Percentiles rank a stretch among this genome's conserved stretches.
Conservation (phyloP, 2,329 filamentous ascomycete species). For the Zymoseptoria crescenta region DNA sequence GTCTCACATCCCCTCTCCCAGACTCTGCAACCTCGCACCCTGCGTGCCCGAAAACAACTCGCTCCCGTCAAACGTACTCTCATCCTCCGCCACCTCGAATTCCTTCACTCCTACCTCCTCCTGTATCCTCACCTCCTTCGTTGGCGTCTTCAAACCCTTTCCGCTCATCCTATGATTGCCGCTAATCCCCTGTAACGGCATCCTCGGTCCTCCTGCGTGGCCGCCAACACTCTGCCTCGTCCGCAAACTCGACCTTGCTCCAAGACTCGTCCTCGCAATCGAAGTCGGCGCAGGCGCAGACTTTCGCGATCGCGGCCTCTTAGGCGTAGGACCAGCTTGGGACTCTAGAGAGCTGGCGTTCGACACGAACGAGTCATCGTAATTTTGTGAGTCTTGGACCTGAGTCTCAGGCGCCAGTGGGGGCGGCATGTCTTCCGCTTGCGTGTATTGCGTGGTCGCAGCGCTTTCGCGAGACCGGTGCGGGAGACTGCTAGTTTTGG, state of each 20-base stretch:
- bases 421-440: constrained; percentile 9
- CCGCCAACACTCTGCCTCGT: constrained; percentile 21
- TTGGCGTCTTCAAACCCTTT: constrained; percentile 16
- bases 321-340: constrained; percentile 32
- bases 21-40: constrained; percentile 7
- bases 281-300: constrained; percentile 14
- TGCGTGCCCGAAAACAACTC: constrained; percentile 34
- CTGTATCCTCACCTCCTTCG: constrained; percentile 6
- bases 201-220: constrained; percentile 13
- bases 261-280: constrained; percentile 21
- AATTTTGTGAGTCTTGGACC: constrained; percentile 7
- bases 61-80: constrained; percentile 33
- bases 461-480: constrained; percentile 14
- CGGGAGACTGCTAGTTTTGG: constrained; percentile 7
- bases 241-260: constrained; percentile 14
- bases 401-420: constrained; percentile 14
- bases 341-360: constrained; percentile 25
- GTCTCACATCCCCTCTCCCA: not conserved
- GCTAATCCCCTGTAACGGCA: constrained; percentile 20
- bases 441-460: constrained; percentile 3
- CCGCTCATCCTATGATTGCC: constrained; percentile 20
- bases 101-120: constrained; percentile 1
- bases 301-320: constrained; percentile 33
- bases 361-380: constrained; percentile 19
- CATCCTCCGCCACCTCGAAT: constrained; percentile 17